Evolutionary conservation across 768 basidiomycete genomes (phyloP).

Genomic region (Tremella yokohamensis): DNA sequence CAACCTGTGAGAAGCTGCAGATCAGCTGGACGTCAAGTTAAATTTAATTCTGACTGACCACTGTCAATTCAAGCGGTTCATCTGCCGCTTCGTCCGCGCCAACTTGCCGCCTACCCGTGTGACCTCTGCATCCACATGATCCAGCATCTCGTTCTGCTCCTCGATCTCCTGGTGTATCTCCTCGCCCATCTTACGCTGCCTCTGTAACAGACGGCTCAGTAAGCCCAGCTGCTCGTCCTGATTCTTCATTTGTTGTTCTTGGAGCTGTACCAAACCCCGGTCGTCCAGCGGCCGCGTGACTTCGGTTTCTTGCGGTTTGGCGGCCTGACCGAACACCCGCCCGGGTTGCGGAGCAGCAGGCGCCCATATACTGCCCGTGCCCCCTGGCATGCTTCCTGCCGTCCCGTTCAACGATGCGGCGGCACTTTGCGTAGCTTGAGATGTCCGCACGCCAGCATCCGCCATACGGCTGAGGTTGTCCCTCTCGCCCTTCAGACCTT

Average conservation of each 20-base stretch:
- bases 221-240: conserved; percentile 80
- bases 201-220: conserved; percentile 72
- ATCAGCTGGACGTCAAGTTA: no score
- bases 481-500: conserved; percentile 81
- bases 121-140: conserved; percentile 70
- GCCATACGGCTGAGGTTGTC: conserved; percentile 83
- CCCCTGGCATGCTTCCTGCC: conserved; percentile 17
- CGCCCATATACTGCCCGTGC: not conserved
- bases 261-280: conserved; percentile 71
- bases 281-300: conserved; percentile 84
- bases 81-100: conserved; percentile 70
- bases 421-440: conserved; percentile 25
- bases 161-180: conserved; percentile 80
- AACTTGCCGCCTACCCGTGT: conserved; percentile 76
- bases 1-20: no score
- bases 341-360: conserved; percentile 20
- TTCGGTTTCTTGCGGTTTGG: conserved; percentile 69
- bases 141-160: conserved; percentile 79
- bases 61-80: conserved; percentile 63
- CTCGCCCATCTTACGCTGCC: conserved; percentile 79
- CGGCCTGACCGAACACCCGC: conserved; percentile 72
- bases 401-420: not conserved
- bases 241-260: conserved; percentile 72
- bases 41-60: no score
- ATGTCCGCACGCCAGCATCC: conserved; percentile 63